Base-by-base conservation (phyloP, 2,329 filamentous ascomycete genomes). In the Alternaria atra region DNA sequence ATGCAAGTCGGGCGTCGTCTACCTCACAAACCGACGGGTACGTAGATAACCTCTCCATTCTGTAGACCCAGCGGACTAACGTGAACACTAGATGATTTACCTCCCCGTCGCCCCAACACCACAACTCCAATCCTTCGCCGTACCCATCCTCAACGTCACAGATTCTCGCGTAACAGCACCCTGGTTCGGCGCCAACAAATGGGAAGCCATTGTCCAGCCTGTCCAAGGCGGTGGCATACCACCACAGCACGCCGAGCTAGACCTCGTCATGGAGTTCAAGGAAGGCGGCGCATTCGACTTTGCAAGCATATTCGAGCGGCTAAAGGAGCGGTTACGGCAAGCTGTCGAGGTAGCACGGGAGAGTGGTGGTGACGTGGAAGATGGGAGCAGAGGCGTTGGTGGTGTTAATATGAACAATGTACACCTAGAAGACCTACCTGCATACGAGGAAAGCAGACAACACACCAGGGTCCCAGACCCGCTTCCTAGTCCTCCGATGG, bases 201-300 rank as follows among this genome's bases (percentile, higher is more conserved):
- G 94, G 94, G 89, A 89, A 57, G 91, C 91, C 25, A 82, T 90
- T 44, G 88, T 96, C 60, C 90, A 91, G 70, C 93, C 94, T 2
- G 92, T 97, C 25, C 82, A 90, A 1, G 91, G 91, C 35, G 95
- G 95, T 37, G 92, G 92, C 51, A 91, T 97, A 52, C 92, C 94
- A 0, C 81, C 90, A 5, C 86, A 90, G 23, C 85, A 92, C 63
- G 86, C 90, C 17, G 88, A 89, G 29, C 84, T 97, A 43, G 92
- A 95, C 72, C 79, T 97, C 67, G 93, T 91, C 76, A 85, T 97
- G 71, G 93, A 90, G 23, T 98, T 98, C 83, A 94, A 93, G 75
- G 94, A 98, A 64, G 94, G 94, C 43, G 94, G 94, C n/a, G 94
- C 94, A 60, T 95, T 91, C 77, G 93, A 97, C 69, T 98, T 97